These are phyloP conservation scores for Pharnaceum exiguum DNA, from an alignment of 148 eudicot species.

Conservation along the genomic window DNA sequence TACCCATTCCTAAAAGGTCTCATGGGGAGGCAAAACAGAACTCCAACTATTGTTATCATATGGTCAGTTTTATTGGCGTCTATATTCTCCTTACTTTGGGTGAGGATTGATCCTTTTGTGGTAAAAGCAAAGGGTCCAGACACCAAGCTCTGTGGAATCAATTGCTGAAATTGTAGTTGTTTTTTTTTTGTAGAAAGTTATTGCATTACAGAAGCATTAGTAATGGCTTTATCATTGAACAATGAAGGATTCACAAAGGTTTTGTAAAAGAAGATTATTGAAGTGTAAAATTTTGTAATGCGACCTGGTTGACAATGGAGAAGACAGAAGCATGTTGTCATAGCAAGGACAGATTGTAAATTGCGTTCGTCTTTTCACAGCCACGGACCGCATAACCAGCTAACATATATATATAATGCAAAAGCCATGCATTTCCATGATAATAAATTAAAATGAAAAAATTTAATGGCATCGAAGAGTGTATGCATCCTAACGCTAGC, in stretches of 20 bases:
- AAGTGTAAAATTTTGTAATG: conserved; percentile 20
- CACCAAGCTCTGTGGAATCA: conserved; percentile 80
- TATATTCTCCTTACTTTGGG: conserved; percentile 96
- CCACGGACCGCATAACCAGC: no score
- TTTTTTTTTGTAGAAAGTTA: conserved; percentile 18
- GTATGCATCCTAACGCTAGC: neutral
- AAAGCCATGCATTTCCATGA: no score
- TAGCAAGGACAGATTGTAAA: no score
- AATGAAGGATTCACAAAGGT: conserved; percentile 10
- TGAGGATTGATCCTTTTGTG: conserved; percentile 87
- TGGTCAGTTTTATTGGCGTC: conserved; percentile 95
- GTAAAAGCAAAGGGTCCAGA: conserved; percentile 86
- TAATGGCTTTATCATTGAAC: neutral
- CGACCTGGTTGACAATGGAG: neutral
- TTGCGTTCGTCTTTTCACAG: no score
- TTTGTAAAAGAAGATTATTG: conserved; percentile 8
- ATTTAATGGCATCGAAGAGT: no score
- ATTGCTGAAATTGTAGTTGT: conserved; percentile 48
- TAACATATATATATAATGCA: no score
- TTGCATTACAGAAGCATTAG: conserved; percentile 8
- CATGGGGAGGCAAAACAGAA: conserved; percentile 94
- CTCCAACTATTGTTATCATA: conserved; percentile 90
- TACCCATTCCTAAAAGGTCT: conserved; percentile 98
- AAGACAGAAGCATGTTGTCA: no score
- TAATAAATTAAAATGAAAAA: no score